phyloP scores from a whole-genome alignment of 441 rosid species.

The Daphne laureola region DNA sequence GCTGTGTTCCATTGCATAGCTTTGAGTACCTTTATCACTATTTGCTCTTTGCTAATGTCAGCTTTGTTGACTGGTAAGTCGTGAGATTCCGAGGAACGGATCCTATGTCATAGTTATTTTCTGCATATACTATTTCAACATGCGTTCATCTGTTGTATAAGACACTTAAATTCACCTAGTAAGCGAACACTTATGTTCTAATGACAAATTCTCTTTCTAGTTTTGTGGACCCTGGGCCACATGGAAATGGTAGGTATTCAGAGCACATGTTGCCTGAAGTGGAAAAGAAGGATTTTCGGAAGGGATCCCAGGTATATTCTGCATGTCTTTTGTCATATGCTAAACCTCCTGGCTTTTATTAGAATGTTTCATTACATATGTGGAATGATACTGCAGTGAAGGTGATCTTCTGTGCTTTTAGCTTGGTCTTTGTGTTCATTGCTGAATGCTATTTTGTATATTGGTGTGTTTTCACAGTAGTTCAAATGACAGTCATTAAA shows the following conservation, averaged over 20 bases:
- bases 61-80: conserved; percentile 43
- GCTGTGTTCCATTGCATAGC: conserved; percentile 39
- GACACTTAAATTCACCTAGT: neutral
- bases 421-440: too few species aligned
- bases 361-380: too few species aligned
- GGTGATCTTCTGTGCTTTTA: too few species aligned
- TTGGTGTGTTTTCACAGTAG: too few species aligned
- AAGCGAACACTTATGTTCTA: too few species aligned
- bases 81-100: too few species aligned
- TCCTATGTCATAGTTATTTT: too few species aligned
- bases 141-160: neutral
- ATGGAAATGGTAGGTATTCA: conserved; percentile 49
- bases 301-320: conserved; percentile 44
- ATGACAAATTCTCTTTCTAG: conserved; percentile 10
- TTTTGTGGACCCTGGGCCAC: conserved; percentile 55
- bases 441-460: too few species aligned
- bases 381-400: too few species aligned
- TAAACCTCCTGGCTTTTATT: too few species aligned
- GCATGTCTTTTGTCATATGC: neutral
- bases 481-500: too few species aligned
- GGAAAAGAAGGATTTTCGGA: conserved; percentile 45
- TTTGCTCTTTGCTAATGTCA: conserved; percentile 33
- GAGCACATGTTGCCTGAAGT: conserved; percentile 50
- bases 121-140: too few species aligned
- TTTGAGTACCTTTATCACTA: conserved; percentile 39